Evolutionary conservation across 805 yeast genomes (phyloP).

Genomic region (Metschnikowia lochheadii): DNA sequence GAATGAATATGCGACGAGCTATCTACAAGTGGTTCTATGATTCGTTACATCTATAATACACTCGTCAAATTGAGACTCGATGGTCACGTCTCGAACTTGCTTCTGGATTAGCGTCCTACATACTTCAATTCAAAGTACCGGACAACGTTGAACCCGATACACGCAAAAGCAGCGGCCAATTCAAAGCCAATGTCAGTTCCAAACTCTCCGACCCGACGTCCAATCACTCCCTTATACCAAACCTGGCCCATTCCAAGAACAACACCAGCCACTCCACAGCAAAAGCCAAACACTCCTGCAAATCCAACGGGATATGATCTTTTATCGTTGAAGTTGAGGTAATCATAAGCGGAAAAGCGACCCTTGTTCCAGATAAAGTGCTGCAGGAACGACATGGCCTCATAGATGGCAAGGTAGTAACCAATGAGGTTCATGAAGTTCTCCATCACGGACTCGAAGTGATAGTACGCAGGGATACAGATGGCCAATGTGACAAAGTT

Average conservation of each 20-base stretch:
- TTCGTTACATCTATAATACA: too few relatives aligned
- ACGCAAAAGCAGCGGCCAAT: slow-evolving; percentile 63
- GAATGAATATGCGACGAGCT: too few relatives aligned
- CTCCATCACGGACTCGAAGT: slow-evolving; percentile 66
- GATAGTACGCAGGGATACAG: slow-evolving; percentile 82
- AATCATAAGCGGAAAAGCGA: slow-evolving; percentile 54
- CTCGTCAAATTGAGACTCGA: too few relatives aligned
- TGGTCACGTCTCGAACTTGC: too few relatives aligned
- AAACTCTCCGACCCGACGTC: slow-evolving; percentile 50
- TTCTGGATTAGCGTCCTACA: slow-evolving; percentile 40
- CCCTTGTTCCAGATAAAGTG: slow-evolving; percentile 76
- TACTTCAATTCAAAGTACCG: slow-evolving; percentile 69
- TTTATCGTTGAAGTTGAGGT: slow-evolving; percentile 56
- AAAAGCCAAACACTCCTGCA: slow-evolving; percentile 75
- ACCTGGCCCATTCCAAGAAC: slow-evolving; percentile 84
- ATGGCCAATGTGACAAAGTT: slow-evolving; percentile 77
- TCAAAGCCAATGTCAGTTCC: slow-evolving; percentile 92
- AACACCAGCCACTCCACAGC: slow-evolving; percentile 81
- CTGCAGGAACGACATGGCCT: slow-evolving; percentile 70
- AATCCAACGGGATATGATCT: slow-evolving; percentile 64
- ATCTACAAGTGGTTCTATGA: too few relatives aligned
- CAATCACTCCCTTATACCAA: slow-evolving; percentile 78
- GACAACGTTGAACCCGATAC: slow-evolving; percentile 51
- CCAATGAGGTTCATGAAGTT: slow-evolving; percentile 90
- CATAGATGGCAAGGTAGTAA: slow-evolving; percentile 85